Evolutionary conservation across 2,329 filamentous ascomycete species (phyloP), one percentile per base, ranked within the genome.

Genomic region (Teratosphaeria zuluensis): DNA sequence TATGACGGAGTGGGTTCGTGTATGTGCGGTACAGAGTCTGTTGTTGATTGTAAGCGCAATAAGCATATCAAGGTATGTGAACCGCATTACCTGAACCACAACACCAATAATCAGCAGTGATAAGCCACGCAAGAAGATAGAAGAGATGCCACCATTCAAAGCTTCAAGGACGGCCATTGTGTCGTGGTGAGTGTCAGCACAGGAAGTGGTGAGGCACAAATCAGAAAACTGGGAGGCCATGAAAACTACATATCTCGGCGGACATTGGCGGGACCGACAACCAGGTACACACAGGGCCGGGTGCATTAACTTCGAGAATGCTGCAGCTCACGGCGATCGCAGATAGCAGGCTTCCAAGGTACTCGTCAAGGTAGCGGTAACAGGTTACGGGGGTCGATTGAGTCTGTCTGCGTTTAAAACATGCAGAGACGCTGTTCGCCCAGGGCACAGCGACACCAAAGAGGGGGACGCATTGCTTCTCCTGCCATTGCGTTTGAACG

Each of bases 1-100:
- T 56, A 11, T 56, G 58, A 53, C 63, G 61, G 2, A 73, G 60
- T 4, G 70, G 69, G 53, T 61, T 66, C 6, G 53, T 56, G 14
- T 56, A 30, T 16, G 24, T 38, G 12, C 21, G 38, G 35, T 38
- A 58, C 16, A 58, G 8, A 11, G 46, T 51, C 57, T 58, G 51
- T 30, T 19, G 31, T 32, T n/a, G 11, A 21, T 51, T 38, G 51
- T 35, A n/a, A 56, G 33, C 16, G 31, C 33, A n/a, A 2, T 24
- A 53, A 53, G 24, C 42, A 48, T 11, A 21, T 19, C 7, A 19
- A 21, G 9, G 2, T 8, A 48, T 48, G 2, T 8, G 19, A n/a
- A 6, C n/a, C 16, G 42, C 42, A 19, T 48, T 48, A 48, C 42
- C 42, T 48, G 16, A n/a, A 48, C 16, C 42, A 19, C 42, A 8